Evolutionary conservation across 495 filamentous ascomycete species (phyloP).

Genomic region (Penicillium arizonense): DNA sequence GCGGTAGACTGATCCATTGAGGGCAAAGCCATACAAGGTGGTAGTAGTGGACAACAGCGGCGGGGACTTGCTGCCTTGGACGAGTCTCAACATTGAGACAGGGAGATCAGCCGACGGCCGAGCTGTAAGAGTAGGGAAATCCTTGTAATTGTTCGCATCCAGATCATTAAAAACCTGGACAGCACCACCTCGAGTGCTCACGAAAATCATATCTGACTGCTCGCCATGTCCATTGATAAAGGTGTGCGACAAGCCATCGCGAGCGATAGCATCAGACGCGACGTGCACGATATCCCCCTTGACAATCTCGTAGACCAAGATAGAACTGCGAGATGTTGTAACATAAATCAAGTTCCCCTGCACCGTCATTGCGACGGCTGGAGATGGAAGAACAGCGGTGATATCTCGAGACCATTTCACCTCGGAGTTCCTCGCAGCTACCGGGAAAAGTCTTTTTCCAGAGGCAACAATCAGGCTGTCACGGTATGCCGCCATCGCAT

Average conservation of each 20-base stretch:
- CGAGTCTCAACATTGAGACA: slow-evolving; percentile 32
- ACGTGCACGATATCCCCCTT: slow-evolving; percentile 28
- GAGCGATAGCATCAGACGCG: slow-evolving; percentile 27
- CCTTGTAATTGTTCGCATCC: neutral
- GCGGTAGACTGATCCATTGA: slow-evolving; percentile 64
- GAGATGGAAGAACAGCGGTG: slow-evolving; percentile 35
- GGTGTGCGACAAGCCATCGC: slow-evolving; percentile 39
- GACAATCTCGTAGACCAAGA: slow-evolving; percentile 36
- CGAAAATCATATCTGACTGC: neutral
- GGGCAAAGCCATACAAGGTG: slow-evolving; percentile 54
- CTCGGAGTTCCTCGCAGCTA: slow-evolving; percentile 31
- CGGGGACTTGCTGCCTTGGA: slow-evolving; percentile 12
- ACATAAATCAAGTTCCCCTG: slow-evolving; percentile 39
- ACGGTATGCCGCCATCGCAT: slow-evolving; percentile 41
- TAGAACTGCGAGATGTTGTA: slow-evolving; percentile 42
- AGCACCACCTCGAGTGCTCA: slow-evolving; percentile 30
- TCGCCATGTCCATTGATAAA: neutral
- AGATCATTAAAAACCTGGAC: slow-evolving; percentile 29
- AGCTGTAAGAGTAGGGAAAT: slow-evolving; percentile 22
- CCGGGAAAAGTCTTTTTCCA: slow-evolving; percentile 35
- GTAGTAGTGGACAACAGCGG: slow-evolving; percentile 9
- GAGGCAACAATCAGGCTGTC: slow-evolving; percentile 39
- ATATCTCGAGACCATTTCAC: slow-evolving; percentile 32
- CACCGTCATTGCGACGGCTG: slow-evolving; percentile 42
- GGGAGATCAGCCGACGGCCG: slow-evolving; percentile 34